Evolutionary conservation across 495 filamentous ascomycete genomes (phyloP).

Genomic region (Rhizodiscina lignyota): DNA sequence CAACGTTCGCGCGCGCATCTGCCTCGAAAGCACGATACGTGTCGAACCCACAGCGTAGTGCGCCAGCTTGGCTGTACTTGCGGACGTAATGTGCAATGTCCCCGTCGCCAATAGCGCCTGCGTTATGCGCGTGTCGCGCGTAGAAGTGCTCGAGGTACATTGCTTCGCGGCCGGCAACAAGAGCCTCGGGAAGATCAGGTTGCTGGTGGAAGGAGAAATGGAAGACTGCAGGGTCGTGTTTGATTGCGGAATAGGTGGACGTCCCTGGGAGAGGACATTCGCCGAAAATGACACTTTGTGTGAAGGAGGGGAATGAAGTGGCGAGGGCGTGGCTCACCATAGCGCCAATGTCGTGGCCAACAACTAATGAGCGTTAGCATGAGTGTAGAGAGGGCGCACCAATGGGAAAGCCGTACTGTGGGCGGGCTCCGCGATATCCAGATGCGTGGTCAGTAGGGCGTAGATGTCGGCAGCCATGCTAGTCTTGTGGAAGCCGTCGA

Average conservation of each 20-base stretch:
- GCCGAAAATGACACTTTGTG: too few species aligned
- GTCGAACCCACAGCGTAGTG: conserved; percentile 22
- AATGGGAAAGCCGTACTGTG: too few species aligned
- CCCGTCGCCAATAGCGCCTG: conserved; percentile 19
- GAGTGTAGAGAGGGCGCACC: too few species aligned
- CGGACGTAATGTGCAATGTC: conserved; percentile 24
- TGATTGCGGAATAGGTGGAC: conserved; percentile 12
- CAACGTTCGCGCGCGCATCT: conserved; percentile 22
- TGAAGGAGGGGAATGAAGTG: too few species aligned
- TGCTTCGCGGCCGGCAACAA: conserved; percentile 25
- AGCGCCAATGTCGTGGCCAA: conserved; percentile 31
- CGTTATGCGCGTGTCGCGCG: conserved; percentile 21
- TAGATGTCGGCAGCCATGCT: conserved; percentile 21
- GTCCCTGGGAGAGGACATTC: conserved; percentile 29
- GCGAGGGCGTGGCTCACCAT: too few species aligned
- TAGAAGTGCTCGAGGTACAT: conserved; percentile 31
- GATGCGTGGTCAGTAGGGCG: conserved; percentile 12
- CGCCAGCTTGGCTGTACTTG: conserved; percentile 23
- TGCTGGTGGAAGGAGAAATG: conserved; percentile 31
- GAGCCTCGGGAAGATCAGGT: conserved; percentile 23
- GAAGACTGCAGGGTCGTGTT: conserved; percentile 11
- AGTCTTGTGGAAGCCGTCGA: conserved; percentile 21
- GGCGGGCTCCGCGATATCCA: conserved; percentile 20
- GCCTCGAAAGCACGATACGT: conserved; percentile 27
- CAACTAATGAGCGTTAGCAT: too few species aligned